Conservation (phyloP, 495 filamentous ascomycete genomes). For the Podospora sp. region DNA sequence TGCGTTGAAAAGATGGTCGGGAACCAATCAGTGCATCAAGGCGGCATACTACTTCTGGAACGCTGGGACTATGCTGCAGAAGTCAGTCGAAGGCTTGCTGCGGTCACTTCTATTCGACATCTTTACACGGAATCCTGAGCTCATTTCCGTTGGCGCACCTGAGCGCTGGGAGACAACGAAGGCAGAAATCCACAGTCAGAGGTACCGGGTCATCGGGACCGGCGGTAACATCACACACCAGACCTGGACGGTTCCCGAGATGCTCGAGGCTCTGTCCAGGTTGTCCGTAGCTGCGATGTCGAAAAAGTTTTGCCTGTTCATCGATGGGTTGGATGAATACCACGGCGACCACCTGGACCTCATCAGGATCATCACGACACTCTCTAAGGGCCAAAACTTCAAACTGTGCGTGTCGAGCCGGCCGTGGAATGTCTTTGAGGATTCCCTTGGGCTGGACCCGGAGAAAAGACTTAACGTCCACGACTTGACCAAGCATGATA, state of each 20-base stretch:
- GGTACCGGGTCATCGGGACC: no score
- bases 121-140: no score
- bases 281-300: no score
- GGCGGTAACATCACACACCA: no score
- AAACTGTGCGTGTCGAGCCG: conserved; percentile 14
- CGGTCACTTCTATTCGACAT: neutral
- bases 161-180: no score
- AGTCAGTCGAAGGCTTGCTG: neutral
- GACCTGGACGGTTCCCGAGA: no score
- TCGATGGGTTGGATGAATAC: conserved; percentile 9
- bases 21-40: neutral
- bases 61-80: neutral
- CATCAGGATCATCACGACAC: neutral
- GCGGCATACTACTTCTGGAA: conserved; percentile 1
- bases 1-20: neutral
- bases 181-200: no score
- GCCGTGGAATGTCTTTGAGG: conserved; percentile 8
- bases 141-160: no score
- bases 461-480: neutral
- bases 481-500: no score
- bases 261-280: no score
- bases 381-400: neutral
- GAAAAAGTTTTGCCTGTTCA: conserved; percentile 2
- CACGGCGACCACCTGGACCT: neutral
- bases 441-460: neutral